Conservation (phyloP, 2,329 filamentous ascomycete species). For the Blastomyces percursus region DNA sequence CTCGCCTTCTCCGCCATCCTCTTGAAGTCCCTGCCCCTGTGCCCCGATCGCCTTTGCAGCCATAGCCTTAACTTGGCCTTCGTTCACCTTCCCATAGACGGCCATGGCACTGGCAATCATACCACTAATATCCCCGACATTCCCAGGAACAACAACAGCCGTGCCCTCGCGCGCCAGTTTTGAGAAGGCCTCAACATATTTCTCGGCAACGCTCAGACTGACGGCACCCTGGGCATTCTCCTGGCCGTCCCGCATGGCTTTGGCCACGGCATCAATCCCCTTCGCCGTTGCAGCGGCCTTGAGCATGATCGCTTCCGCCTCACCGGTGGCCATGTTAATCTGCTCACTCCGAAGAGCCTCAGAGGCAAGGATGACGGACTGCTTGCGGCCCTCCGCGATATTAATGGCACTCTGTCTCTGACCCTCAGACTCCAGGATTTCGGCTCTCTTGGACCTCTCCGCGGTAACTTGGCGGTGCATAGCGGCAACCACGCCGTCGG, state of each 20-base stretch:
- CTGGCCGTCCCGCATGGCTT: slow-evolving; percentile 60
- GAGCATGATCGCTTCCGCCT: slow-evolving; percentile 83
- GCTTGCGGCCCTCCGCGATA: slow-evolving; percentile 94
- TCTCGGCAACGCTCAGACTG: slow-evolving; percentile 83
- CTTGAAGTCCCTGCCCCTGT: slow-evolving; percentile 13
- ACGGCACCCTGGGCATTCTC: slow-evolving; percentile 71
- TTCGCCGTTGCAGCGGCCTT: slow-evolving; percentile 75
- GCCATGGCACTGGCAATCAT: slow-evolving; percentile 97
- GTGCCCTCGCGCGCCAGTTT: slow-evolving; percentile 93
- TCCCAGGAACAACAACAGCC: slow-evolving; percentile 87
- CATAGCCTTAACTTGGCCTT: slow-evolving; percentile 61
- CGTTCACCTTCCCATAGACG: slow-evolving; percentile 86
- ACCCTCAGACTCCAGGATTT: slow-evolving; percentile 94
- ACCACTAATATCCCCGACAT: slow-evolving; percentile 87
- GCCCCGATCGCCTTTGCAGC: slow-evolving; percentile 28
- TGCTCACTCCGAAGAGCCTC: slow-evolving; percentile 83
- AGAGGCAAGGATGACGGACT: slow-evolving; percentile 89
- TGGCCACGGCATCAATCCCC: slow-evolving; percentile 78
- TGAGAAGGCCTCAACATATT: slow-evolving; percentile 92
- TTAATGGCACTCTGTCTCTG: slow-evolving; percentile 97
- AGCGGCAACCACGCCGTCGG: slow-evolving; percentile 81
- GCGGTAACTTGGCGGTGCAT: slow-evolving; percentile 99
- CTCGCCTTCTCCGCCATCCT: slow-evolving; percentile 12
- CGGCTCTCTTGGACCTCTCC: slow-evolving; percentile 91
- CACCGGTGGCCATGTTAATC: slow-evolving; percentile 85